Conservation (phyloP, 768 basidiomycete species). For the Hygrocybe coccinea region DNA sequence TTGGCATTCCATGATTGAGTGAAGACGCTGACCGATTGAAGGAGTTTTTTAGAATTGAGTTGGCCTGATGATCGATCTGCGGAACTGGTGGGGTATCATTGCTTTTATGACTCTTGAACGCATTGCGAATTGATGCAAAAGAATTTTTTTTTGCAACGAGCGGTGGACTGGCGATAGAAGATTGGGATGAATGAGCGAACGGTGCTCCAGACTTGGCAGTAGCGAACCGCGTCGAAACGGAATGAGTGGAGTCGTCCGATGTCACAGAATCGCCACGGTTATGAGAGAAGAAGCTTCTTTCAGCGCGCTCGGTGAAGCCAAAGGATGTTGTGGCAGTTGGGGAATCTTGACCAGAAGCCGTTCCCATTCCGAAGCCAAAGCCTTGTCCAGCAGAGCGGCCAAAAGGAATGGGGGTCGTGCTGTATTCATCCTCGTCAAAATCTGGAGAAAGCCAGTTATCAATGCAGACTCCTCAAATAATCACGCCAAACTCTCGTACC, state of each 20-base stretch:
- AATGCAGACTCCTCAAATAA: conserved; percentile 4
- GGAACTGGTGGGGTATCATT: conserved; percentile 75
- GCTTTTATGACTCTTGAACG: conserved; percentile 69
- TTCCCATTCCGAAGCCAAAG: conserved; percentile 43
- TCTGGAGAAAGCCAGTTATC: conserved; percentile 39
- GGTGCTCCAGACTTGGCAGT: conserved; percentile 47
- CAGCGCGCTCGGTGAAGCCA: conserved; percentile 39
- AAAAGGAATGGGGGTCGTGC: conserved; percentile 61
- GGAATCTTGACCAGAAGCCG: conserved; percentile 55
- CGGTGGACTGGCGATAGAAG: conserved; percentile 58
- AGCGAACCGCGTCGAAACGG: conserved; percentile 48
- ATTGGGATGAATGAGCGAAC: conserved; percentile 67
- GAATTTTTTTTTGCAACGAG: conserved; percentile 73
- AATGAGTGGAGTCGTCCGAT: conserved; percentile 70
- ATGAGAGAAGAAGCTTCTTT: conserved; percentile 61
- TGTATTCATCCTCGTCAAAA: conserved; percentile 72
- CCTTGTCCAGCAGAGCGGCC: conserved; percentile 48
- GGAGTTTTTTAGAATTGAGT: conserved; percentile 73
- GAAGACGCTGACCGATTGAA: conserved; percentile 82
- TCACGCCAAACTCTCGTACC: conserved; percentile 32
- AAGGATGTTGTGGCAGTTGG: conserved; percentile 57
- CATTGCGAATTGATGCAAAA: conserved; percentile 82
- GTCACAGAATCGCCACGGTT: conserved; percentile 72
- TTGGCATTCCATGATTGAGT: conserved; percentile 46
- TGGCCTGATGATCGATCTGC: conserved; percentile 57